These are phyloP conservation scores for Allomyces javanicus DNA, from an alignment of 192 early-diverging fungal species.

Conservation along the genomic window DNA sequence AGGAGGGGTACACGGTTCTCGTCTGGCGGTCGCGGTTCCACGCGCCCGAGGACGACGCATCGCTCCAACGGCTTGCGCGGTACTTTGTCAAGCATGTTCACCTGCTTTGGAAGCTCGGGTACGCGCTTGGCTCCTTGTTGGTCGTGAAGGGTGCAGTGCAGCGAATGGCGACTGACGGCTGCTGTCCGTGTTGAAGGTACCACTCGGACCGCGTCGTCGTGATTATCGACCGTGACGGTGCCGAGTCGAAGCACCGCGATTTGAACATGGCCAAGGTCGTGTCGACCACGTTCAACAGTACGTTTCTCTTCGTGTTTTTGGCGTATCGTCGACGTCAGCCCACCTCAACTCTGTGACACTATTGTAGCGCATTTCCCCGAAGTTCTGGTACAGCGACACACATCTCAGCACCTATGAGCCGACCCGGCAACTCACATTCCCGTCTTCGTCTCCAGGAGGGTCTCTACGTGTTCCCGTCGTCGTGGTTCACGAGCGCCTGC, in stretches of 20 bases:
- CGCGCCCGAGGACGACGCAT: background rate
- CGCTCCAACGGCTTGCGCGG: background rate
- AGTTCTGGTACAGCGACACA: background rate
- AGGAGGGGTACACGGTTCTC: background rate
- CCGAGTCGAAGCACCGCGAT: background rate
- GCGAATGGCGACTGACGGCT: too few species aligned
- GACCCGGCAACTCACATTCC: too few species aligned
- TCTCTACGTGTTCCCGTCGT: background rate
- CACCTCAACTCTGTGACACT: background rate
- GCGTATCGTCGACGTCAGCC: background rate
- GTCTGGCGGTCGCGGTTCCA: background rate
- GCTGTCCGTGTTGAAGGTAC: background rate
- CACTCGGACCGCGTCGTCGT: background rate
- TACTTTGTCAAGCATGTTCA: background rate
- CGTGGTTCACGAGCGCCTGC: background rate
- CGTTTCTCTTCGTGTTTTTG: background rate
- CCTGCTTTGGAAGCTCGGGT: background rate
- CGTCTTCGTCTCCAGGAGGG: too few species aligned
- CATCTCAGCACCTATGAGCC: too few species aligned
- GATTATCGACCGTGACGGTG: background rate
- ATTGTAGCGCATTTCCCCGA: background rate
- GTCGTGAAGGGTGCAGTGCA: too few species aligned
- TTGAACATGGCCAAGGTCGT: background rate
- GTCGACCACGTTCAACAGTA: background rate
- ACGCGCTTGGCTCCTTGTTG: background rate